Evolutionary conservation across 139 green algal species (phyloP).

Genomic region (Monoraphidium neglectum): DNA sequence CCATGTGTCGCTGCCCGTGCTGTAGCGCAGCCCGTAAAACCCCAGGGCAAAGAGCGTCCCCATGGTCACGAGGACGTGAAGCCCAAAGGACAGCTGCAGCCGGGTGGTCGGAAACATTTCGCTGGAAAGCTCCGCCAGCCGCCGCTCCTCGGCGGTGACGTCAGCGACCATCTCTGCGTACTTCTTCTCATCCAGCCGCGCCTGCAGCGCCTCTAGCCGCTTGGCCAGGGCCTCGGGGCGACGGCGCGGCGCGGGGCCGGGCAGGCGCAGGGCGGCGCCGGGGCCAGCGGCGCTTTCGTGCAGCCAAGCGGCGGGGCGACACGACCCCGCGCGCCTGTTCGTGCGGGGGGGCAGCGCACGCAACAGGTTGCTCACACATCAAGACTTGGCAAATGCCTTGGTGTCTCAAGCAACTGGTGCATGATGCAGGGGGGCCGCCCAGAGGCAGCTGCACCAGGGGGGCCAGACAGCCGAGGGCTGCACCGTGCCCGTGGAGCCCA

Average conservation of each 20-base stretch:
- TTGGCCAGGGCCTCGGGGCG: not conserved
- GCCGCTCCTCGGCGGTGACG: constrained; percentile 41
- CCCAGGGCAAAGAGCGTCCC: constrained; percentile 71
- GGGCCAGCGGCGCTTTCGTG: constrained; percentile 45
- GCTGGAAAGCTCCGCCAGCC: constrained; percentile 25
- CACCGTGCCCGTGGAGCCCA: too few species aligned
- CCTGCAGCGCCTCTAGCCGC: constrained; percentile 48
- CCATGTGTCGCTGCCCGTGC: constrained; percentile 30
- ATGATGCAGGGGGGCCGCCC: not conserved
- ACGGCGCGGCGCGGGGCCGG: constrained; percentile 23
- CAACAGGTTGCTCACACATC: not conserved
- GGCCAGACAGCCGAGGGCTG: too few species aligned
- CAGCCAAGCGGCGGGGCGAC: constrained; percentile 16
- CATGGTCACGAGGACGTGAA: constrained; percentile 85
- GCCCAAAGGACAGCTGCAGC: constrained; percentile 72
- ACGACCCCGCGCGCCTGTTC: not conserved
- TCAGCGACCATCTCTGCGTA: constrained; percentile 57
- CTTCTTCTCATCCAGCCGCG: constrained; percentile 60
- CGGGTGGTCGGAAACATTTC: constrained; percentile 54
- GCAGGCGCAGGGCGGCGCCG: constrained; percentile 40
- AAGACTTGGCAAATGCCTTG: not conserved
- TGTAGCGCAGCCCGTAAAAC: constrained; percentile 45
- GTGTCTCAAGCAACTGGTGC: not conserved
- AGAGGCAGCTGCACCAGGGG: not conserved
- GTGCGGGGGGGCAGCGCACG: too few species aligned